phyloP scores from a whole-genome alignment of 805 yeast species.

The Zygoascus biomembranicola region DNA sequence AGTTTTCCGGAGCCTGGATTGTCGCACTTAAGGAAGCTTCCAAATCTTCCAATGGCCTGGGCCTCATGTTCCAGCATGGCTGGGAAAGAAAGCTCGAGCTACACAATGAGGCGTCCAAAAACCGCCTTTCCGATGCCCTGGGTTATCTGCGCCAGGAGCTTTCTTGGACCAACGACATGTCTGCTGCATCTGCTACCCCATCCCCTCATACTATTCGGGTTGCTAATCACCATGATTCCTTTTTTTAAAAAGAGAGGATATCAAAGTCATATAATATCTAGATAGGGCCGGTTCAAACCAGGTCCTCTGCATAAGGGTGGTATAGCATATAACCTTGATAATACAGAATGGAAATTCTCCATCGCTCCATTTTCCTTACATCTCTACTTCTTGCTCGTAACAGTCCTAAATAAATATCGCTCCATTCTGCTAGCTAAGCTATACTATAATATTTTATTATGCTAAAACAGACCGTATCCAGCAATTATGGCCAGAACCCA shows the following conservation, averaged over 20 bases:
- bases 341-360: too few species aligned
- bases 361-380: too few species aligned
- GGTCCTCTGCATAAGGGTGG: too few species aligned
- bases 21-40: conserved; percentile 34
- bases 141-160: conserved; percentile 38
- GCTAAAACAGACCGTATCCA: not conserved
- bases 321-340: too few species aligned
- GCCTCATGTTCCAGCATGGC: conserved; percentile 28
- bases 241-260: not conserved
- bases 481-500: conserved; percentile 2
- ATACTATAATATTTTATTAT: not conserved
- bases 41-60: conserved; percentile 32
- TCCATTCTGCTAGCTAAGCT: too few species aligned
- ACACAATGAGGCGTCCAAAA: conserved; percentile 38
- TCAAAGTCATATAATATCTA: too few species aligned
- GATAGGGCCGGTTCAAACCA: too few species aligned
- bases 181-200: conserved; percentile 1
- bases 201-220: not conserved
- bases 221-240: not conserved
- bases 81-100: conserved; percentile 36
- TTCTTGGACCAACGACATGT: conserved; percentile 19
- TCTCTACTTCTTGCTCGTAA: too few species aligned
- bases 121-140: conserved; percentile 37
- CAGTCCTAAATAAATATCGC: too few species aligned
- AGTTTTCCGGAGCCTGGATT: conserved; percentile 51